Base-by-base conservation (phyloP, 2,329 filamentous ascomycete genomes). In the Fusarium sp. region DNA sequence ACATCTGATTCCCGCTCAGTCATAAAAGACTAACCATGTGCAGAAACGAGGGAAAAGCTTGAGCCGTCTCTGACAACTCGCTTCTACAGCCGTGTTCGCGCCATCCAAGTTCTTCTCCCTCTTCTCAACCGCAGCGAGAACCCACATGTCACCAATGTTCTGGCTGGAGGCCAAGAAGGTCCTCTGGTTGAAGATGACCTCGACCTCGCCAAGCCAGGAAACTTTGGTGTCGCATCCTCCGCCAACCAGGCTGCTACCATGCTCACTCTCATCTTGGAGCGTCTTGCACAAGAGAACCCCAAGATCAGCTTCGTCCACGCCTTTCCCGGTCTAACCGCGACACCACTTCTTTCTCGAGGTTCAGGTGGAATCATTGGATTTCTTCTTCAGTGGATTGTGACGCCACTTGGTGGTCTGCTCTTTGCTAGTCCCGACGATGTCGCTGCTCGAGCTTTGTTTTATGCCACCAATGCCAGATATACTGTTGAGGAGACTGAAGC, bases 41-140 rank as follows among this genome's bases (percentile, higher is more conserved):
- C 46, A 86, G 88, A 89, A 59, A 89, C 87, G 0, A 56, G 76
- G 1, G 89, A 91, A 76, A 87, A 85, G 7, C 79, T 91, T 1
- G 83, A 88, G 46, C 81, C 82, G 14, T 81, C 84, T 23, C 80
- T 84, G 56, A 80, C 85, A 7, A 82, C 90, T 10, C 82, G 82
- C 43, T 89, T 85, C 77, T 90, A 90, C 78, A 81, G 85, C 10
- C 87, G 88, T 27, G 82, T 86, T 60, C 85, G 86, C 45, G 87
- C 89, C 72, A 82, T 86, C 16, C 66, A 83, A 45, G 86, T 88
- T 50, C 82, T 91, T 2, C 83, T 89, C 4, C 88, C 89, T 0
- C 81, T 85, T 0, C 82, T 91, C 1, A 54, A 66, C 25, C 48
- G 9, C 76, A 79, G 20, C 69, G 70, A 58, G 12, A 81, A 84